phyloP scores from a whole-genome alignment of 208 protist species.

The Zelonia costaricensis region DNA sequence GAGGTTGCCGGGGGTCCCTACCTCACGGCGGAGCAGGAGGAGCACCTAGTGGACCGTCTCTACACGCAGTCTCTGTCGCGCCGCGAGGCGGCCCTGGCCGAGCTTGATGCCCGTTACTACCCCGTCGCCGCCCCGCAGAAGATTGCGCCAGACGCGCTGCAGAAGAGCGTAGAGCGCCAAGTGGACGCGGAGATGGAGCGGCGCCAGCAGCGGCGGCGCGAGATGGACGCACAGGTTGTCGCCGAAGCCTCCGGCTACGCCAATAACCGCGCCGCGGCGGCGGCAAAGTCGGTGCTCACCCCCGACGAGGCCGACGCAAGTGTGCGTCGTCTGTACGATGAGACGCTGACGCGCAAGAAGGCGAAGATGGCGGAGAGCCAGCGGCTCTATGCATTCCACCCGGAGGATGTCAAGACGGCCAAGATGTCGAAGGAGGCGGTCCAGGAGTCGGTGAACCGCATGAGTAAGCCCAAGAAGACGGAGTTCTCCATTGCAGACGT shows the following conservation, averaged over 20 bases:
- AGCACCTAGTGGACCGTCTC: constrained; percentile 61
- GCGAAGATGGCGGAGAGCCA: constrained; percentile 63
- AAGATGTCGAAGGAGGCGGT: constrained; percentile 61
- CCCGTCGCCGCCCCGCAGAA: constrained; percentile 40
- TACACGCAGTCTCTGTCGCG: constrained; percentile 61
- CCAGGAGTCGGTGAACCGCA: constrained; percentile 56
- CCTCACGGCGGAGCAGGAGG: constrained; percentile 58
- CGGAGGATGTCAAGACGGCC: constrained; percentile 29
- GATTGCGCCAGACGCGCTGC: constrained; percentile 55
- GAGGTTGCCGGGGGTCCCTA: not conserved
- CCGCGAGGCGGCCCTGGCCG: constrained; percentile 43
- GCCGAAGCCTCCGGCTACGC: constrained; percentile 4
- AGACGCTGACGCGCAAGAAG: constrained; percentile 56
- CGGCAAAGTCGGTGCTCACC: constrained; percentile 16
- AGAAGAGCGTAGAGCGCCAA: constrained; percentile 75
- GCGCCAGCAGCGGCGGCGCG: constrained; percentile 38
- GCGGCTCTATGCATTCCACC: constrained; percentile 63
- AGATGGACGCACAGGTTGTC: constrained; percentile 32
- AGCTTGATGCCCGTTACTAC: constrained; percentile 80
- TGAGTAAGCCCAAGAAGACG: constrained; percentile 80
- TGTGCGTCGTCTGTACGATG: constrained; percentile 70
- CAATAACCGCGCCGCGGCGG: not conserved
- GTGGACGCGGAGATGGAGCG: constrained; percentile 79
- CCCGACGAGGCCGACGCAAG: constrained; percentile 43
- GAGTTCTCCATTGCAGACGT: constrained; percentile 78